Base-by-base conservation (phyloP, 2,329 filamentous ascomycete species). In the Elsinoe perseae region DNA sequence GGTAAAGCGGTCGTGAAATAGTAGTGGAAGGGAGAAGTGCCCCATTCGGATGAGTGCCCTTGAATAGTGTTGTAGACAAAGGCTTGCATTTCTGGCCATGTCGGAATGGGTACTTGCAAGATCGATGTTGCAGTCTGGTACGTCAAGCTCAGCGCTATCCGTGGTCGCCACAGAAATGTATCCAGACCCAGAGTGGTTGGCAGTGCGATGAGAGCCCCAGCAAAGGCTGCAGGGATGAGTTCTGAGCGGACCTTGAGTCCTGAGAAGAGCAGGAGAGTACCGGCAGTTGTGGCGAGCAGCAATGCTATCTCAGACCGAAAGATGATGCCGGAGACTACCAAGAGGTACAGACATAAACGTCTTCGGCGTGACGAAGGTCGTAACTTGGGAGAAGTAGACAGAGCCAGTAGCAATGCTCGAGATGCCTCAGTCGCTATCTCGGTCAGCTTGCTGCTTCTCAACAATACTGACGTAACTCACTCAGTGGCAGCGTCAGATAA, bases 21-120 rank as follows among this genome's bases (percentile, higher is more conserved):
- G 72, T 85, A 95, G 67, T 89, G 77, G 81, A 85, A 92, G 0
- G 90, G 87, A 7, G 85, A 87, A 7, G 85, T 85, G 30, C 93
- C 93, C 93, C 93, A 98, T 62, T 86, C 81, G 2, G 87, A 85
- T 0, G 91, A 87, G 58, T 88, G 85, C 20, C 90, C 89, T 55
- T 86, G 80, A 52, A 97, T 73, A 56, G 89, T 90, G 70, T 98
- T 98, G 78, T 87, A 97, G 70, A 87, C 84, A 73, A 98, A 97
- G 1, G 83, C 90, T 63, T 81, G 82, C 59, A 95, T 82, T 70
- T 98, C 93, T 0, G 93, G 91, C 93, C 93, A 98, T 27, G 95
- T 72, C 1, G 75, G 74, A 1, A 80, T 81, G 6, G 73, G 70
- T 10, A 52, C 38, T 20, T 38, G 48, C 8, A 52, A 38, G n/a